phyloP scores from a whole-genome alignment of 768 basidiomycete species.

The Crucibulum laeve region DNA sequence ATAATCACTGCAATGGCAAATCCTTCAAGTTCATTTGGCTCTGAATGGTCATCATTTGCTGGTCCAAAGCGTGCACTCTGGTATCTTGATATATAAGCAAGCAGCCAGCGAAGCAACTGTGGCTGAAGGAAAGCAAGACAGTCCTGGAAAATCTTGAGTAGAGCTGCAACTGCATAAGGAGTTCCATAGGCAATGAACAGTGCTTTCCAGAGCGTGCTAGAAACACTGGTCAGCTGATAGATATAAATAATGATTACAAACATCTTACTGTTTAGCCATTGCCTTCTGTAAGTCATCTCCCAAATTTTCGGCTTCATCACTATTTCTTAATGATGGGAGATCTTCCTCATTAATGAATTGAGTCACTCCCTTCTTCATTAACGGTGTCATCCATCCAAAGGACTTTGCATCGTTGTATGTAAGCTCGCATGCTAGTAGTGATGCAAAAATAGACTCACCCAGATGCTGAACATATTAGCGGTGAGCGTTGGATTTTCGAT shows the following conservation, averaged over 20 bases:
- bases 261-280: slow-evolving; percentile 58
- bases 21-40: slow-evolving; percentile 51
- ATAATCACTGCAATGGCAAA: slow-evolving; percentile 74
- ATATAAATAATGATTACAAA: not conserved
- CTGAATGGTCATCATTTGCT: slow-evolving; percentile 10
- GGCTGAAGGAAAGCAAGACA: slow-evolving; percentile 82
- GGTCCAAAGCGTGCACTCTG: slow-evolving; percentile 42
- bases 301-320: slow-evolving; percentile 69
- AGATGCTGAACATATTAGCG: slow-evolving; percentile 79
- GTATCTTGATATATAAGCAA: slow-evolving; percentile 80
- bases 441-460: slow-evolving; percentile 30
- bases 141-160: slow-evolving; percentile 79
- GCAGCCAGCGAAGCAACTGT: slow-evolving; percentile 73
- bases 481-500: slow-evolving; percentile 66
- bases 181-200: slow-evolving; percentile 76
- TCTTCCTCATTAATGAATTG: slow-evolving; percentile 81
- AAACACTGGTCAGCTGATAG: not conserved
- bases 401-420: slow-evolving; percentile 30
- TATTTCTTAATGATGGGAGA: slow-evolving; percentile 65
- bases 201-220: slow-evolving; percentile 69
- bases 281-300: slow-evolving; percentile 56
- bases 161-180: slow-evolving; percentile 59
- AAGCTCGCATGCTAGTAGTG: not conserved
- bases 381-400: slow-evolving; percentile 83
- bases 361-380: slow-evolving; percentile 65